Base-by-base conservation (phyloP, 495 filamentous ascomycete species). In the Durotheca rogersii region DNA sequence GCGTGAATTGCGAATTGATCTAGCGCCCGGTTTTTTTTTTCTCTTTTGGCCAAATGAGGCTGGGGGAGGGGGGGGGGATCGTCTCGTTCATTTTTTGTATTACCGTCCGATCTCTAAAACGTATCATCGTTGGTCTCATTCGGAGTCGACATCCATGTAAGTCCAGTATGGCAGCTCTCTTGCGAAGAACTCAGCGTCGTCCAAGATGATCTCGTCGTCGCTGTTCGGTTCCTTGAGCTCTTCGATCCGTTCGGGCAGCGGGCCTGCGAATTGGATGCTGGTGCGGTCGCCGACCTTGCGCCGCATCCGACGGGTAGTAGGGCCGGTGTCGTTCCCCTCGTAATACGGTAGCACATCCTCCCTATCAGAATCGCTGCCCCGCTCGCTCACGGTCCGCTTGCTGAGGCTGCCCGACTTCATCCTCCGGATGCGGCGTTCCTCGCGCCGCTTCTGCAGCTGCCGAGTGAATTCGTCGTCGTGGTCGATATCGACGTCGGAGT, bases 331-430 rank as follows among this genome's bases (percentile, higher is more conserved):
- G 33, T 66, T 69, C 16, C 58, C 51, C 19, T 68, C 61, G 6
- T 66, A 53, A 30, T 73, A 68, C 6, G 75, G 67, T 47, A 70
- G 55, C n/a, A 77, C 31, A 38, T 80, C 77, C 45, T 79, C 77
- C 27, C 61, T 68, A 54, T 80, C 77, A 4, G 75, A 74, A 53
- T 77, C 77, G 49, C 72, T 76, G 34, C 73, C 77, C 53, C 74
- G 74, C 61, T 78, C 72, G 61, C 67, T 73, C 34, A 78, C 65
- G 19, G 74, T 77, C 17, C 77, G 66, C 66, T 80, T 80, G 64
- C 75, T 73, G 18, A 79, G 69, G 58, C 72, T 77, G 44, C 74
- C 75, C 7, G 72, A 75, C 20, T 67, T 77, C 69, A 79, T 77
- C 10, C 77, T 67, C 55, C 66, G 66, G 39, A 65, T 62, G 34